These are phyloP conservation scores for Amaranthus cruentus DNA, from an alignment of 148 eudicot species.

Conservation along the genomic window DNA sequence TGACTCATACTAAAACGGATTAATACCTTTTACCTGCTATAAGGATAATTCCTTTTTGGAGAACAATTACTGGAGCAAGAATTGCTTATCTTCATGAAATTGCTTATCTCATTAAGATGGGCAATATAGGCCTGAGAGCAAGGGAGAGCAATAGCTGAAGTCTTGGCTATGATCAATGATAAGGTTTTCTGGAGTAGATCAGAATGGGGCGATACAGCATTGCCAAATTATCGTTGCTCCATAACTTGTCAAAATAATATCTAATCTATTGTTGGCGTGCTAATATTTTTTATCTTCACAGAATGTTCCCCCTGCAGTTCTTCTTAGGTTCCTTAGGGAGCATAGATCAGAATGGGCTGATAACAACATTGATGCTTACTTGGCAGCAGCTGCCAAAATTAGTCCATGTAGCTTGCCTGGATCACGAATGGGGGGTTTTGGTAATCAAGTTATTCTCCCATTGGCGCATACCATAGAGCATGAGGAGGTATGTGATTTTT, in stretches of 20 bases:
- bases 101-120: too few species aligned
- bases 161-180: too few species aligned
- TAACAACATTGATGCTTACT: constrained; percentile 78
- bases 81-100: too few species aligned
- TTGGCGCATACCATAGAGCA: constrained; percentile 90
- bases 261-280: not conserved
- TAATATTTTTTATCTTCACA: constrained; percentile 25
- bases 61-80: too few species aligned
- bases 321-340: constrained; percentile 82
- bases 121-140: too few species aligned
- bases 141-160: too few species aligned
- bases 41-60: too few species aligned
- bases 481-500: constrained; percentile 59
- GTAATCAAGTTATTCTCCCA: constrained; percentile 90
- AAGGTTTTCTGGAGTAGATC: too few species aligned
- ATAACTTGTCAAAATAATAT: not conserved
- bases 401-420: constrained; percentile 81
- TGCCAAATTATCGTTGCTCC: not conserved
- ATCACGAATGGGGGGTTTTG: constrained; percentile 63
- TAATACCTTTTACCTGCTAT: too few species aligned
- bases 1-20: too few species aligned
- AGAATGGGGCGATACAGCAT: too few species aligned
- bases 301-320: constrained; percentile 98
- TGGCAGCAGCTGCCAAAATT: constrained; percentile 85
- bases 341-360: constrained; percentile 99